Percentiles rank a stretch among this genome's conserved stretches.
Evolutionary conservation across 2,329 filamentous ascomycete genomes (phyloP).

Genomic region (Curvularia lunata): DNA sequence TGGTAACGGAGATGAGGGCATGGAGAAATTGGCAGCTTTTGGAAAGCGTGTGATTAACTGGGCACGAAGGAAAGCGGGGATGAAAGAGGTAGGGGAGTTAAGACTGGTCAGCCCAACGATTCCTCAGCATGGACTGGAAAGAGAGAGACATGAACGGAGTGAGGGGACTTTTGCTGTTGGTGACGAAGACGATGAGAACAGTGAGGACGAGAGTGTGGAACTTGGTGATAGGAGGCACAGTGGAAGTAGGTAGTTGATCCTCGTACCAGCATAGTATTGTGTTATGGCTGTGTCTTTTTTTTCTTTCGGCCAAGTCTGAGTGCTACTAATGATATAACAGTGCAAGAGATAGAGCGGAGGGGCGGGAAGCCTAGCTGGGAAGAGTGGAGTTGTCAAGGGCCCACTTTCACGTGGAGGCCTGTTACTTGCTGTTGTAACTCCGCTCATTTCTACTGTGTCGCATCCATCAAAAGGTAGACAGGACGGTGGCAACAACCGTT

Average conservation of each 20-base stretch:
- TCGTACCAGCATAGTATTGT: not conserved
- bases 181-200: constrained; percentile 8
- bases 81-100: constrained; percentile 30
- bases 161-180: constrained; percentile 15
- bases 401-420: constrained; percentile 13
- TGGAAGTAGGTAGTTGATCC: constrained; percentile 2
- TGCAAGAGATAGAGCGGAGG: constrained; percentile 3
- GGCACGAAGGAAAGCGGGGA: constrained; percentile 31
- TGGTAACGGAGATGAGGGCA: constrained; percentile 32
- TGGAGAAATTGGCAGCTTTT: constrained; percentile 38
- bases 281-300: not conserved
- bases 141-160: constrained; percentile 10
- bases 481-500: not conserved
- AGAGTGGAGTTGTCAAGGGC: constrained; percentile 8
- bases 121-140: constrained; percentile 10
- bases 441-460: constrained; percentile 4
- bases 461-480: constrained; percentile 1
- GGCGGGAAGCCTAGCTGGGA: constrained; percentile 7
- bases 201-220: not conserved
- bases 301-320: not conserved
- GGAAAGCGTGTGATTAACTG: constrained; percentile 26
- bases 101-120: constrained; percentile 35
- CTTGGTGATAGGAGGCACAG: constrained; percentile 28
- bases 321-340: not conserved
- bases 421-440: constrained; percentile 9